A percentile compares a stretch with the other conserved stretches of the same genome.
phyloP scores from a whole-genome alignment of 345 rosid genomes.

The Melaleuca alternifolia region DNA sequence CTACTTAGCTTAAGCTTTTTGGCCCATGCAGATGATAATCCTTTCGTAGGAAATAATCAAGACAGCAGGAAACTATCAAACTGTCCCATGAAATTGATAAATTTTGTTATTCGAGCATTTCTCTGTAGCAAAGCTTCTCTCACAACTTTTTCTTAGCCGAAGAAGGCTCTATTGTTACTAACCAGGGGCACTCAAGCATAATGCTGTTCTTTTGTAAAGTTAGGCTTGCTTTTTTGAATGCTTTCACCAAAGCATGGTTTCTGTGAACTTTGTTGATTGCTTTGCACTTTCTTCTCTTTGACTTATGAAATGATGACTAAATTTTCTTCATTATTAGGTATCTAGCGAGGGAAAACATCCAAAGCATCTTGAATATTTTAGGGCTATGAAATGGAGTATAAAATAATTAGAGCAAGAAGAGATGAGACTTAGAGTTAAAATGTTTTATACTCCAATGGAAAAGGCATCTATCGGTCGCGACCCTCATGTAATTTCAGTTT shows the following conservation, averaged over 20 bases:
- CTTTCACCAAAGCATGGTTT: neutral
- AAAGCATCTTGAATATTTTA: neutral
- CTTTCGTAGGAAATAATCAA: neutral
- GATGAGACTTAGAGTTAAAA: neutral
- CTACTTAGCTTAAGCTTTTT: neutral
- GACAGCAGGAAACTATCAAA: neutral
- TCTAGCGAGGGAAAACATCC: neutral
- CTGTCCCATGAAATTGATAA: neutral
- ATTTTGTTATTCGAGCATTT: neutral
- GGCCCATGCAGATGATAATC: neutral
- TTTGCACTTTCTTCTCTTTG: neutral
- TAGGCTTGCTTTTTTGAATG: neutral
- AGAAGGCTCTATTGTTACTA: neutral
- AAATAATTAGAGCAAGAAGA: neutral
- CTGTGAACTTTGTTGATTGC: neutral
- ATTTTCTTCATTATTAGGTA: neutral
- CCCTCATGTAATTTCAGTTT: neutral
- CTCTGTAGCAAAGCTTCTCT: neutral
- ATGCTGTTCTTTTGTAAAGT: neutral
- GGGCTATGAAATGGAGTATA: neutral
- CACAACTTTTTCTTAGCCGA: neutral
- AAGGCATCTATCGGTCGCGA: neutral
- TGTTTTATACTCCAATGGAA: neutral
- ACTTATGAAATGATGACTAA: neutral
- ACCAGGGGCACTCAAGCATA: neutral